phyloP scores from a whole-genome alignment of 2,329 filamentous ascomycete genomes.

The Aureobasidium melanogenum region DNA sequence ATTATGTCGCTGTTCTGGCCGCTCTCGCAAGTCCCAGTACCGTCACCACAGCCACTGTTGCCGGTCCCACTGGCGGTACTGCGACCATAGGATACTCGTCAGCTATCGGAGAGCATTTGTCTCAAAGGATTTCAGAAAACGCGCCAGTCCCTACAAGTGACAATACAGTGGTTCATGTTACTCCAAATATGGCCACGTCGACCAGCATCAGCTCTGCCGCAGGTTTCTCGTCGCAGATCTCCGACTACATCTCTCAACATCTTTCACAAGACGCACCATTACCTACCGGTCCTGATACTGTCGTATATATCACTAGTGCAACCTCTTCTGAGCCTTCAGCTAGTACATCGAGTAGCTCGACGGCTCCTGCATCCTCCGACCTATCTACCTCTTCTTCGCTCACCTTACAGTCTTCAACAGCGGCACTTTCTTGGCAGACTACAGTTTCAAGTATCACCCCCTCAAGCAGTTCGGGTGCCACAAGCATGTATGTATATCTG shows the following conservation, averaged over 20 bases:
- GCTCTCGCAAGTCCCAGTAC: neutral
- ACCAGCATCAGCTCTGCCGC: neutral
- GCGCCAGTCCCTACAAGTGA: conserved; percentile 2
- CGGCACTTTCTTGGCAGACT: neutral
- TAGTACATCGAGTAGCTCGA: neutral
- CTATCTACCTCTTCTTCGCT: neutral
- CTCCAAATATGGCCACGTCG: neutral
- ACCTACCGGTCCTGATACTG: neutral
- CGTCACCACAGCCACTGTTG: neutral
- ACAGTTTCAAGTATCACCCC: neutral
- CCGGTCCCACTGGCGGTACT: neutral
- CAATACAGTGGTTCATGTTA: neutral
- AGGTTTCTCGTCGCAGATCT: neutral
- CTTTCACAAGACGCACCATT: neutral
- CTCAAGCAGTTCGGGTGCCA: neutral
- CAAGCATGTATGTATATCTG: neutral
- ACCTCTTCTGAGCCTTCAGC: neutral
- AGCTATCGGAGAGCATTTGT: neutral
- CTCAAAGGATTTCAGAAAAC: conserved; percentile 1
- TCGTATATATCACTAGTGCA: neutral
- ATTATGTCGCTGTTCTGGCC: neutral
- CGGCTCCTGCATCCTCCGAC: neutral
- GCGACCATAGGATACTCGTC: neutral
- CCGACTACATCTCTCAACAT: neutral
- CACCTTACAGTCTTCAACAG: neutral